Conservation (phyloP, 2,329 filamentous ascomycete species). For the Aspergillus uvarum region DNA sequence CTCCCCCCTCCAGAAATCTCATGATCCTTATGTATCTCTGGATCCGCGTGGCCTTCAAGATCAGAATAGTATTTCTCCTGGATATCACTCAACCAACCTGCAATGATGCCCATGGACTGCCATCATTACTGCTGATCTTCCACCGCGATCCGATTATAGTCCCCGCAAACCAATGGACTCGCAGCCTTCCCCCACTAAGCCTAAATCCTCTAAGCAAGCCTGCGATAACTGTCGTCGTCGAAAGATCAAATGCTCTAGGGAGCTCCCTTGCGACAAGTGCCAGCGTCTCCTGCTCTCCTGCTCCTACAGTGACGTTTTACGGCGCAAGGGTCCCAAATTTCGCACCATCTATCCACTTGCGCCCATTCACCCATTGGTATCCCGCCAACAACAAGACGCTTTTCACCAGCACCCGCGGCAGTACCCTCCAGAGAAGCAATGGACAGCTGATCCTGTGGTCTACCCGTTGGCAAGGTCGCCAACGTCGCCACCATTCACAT, state of each 20-base stretch:
- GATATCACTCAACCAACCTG: not conserved
- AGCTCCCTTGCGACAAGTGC: conserved; percentile 44
- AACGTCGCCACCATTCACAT: conserved; percentile 26
- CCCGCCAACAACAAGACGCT: conserved; percentile 19
- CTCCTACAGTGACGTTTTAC: conserved; percentile 41
- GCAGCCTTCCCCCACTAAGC: conserved; percentile 16
- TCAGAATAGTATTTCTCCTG: not conserved
- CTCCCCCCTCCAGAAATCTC: not conserved
- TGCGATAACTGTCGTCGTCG: conserved; percentile 45
- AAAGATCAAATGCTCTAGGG: conserved; percentile 46
- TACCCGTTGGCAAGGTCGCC: conserved; percentile 28
- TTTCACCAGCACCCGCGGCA: conserved; percentile 14
- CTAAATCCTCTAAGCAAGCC: conserved; percentile 35
- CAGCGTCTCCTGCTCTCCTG: conserved; percentile 38
- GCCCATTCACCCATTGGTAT: conserved; percentile 34
- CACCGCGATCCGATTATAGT: not conserved
- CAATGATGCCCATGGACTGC: conserved; percentile 6
- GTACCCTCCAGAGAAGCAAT: conserved; percentile 22
- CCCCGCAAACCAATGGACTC: conserved; percentile 23
- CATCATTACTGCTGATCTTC: not conserved
- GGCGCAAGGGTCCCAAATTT: conserved; percentile 42
- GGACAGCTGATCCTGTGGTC: conserved; percentile 16
- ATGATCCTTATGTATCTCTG: not conserved
- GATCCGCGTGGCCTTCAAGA: not conserved
- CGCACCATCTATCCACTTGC: conserved; percentile 40